Percentiles rank a stretch among this genome's conserved stretches.
These are phyloP conservation scores for Cucurbita moschata DNA, from an alignment of 306 rosid genomes.

Conservation along the genomic window DNA sequence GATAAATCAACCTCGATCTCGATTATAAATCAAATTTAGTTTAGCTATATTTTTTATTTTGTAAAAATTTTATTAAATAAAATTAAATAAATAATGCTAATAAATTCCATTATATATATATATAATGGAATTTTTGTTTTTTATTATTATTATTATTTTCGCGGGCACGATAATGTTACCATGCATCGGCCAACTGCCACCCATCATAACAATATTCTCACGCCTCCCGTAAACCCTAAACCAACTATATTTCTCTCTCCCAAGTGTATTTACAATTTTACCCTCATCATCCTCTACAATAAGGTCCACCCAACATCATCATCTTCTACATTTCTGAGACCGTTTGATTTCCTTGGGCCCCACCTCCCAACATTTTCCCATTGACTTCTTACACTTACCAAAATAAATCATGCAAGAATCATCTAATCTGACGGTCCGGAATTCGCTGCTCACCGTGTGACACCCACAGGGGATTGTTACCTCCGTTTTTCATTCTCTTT, in stretches of 20 bases:
- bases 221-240: conserved; percentile 19
- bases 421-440: neutral
- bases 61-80: no score
- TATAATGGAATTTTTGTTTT: no score
- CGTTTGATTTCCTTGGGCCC: conserved; percentile 9
- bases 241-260: neutral
- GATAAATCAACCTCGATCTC: no score
- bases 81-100: no score
- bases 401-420: conserved; percentile 7
- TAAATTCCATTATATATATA: no score
- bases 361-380: neutral
- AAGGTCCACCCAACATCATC: conserved; percentile 32
- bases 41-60: no score
- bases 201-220: conserved; percentile 44
- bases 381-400: conserved; percentile 22
- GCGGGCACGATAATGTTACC: conserved; percentile 23
- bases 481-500: neutral
- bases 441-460: neutral
- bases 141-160: no score
- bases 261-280: conserved; percentile 9
- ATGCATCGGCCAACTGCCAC: conserved; percentile 36
- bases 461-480: neutral
- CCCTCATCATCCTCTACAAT: conserved; percentile 25
- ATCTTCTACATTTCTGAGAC: conserved; percentile 13
- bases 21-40: no score